Percentiles rank a stretch among this genome's conserved stretches.
Conservation (phyloP, 192 early-diverging fungal species). For the Pecoramyces ruminantium region DNA sequence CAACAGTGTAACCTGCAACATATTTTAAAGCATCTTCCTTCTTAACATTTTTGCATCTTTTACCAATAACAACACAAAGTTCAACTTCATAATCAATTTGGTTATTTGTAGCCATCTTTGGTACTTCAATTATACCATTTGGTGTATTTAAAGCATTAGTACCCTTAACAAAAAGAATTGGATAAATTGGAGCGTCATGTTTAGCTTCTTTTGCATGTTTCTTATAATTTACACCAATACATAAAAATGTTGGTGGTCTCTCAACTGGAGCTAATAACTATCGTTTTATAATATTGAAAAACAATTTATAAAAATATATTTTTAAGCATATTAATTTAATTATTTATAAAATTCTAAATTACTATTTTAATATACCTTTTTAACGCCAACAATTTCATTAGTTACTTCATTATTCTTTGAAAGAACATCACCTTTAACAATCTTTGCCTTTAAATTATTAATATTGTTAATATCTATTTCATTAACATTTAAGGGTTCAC, state of each 20-base stretch:
- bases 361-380: slow-evolving; percentile 11
- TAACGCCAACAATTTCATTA: slow-evolving; percentile 14
- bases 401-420: slow-evolving; percentile 9
- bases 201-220: slow-evolving; percentile 36
- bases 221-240: slow-evolving; percentile 43
- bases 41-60: slow-evolving; percentile 25
- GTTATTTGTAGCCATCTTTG: slow-evolving; percentile 21
- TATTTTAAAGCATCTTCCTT: slow-evolving; percentile 23
- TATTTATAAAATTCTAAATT: neutral
- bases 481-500: slow-evolving; percentile 14
- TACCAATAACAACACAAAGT: slow-evolving; percentile 40
- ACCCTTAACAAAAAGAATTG: slow-evolving; percentile 42
- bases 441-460: slow-evolving; percentile 11
- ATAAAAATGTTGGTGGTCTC: slow-evolving; percentile 12
- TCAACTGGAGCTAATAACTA: slow-evolving; percentile 27
- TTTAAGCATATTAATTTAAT: too few relatives aligned
- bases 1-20: slow-evolving; percentile 34
- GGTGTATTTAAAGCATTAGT: slow-evolving; percentile 19
- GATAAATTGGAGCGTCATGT: slow-evolving; percentile 18
- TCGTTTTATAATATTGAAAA: neutral
- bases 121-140: slow-evolving; percentile 21
- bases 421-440: slow-evolving; percentile 27
- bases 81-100: slow-evolving; percentile 45
- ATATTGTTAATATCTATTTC: neutral
- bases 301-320: too few relatives aligned